Percentiles rank a stretch among this genome's conserved stretches.
Conservation (phyloP, 1,139 yeast species). For the Pichia sp. region DNA sequence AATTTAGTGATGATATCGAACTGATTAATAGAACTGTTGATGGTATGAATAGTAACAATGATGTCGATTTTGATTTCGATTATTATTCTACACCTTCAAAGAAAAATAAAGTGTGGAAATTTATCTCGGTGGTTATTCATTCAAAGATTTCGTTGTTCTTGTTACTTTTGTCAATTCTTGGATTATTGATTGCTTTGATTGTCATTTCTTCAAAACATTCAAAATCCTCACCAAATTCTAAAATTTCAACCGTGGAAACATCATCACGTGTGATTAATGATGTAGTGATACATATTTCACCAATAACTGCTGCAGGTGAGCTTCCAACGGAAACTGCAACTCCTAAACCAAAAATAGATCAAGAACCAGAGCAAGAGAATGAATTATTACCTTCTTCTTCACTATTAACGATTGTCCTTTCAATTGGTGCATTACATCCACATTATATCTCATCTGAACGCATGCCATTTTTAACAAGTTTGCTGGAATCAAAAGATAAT, state of each 20-base stretch:
- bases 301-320: no score
- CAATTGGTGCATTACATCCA: slow-evolving; percentile 89
- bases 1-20: slow-evolving; percentile 13
- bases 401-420: slow-evolving; percentile 70
- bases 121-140: not conserved
- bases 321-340: no score
- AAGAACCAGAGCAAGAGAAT: not conserved
- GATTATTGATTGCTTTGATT: slow-evolving; percentile 8
- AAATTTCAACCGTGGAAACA: no score
- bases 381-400: slow-evolving; percentile 26
- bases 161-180: not conserved
- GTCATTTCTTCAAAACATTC: slow-evolving; percentile 5
- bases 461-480: slow-evolving; percentile 66
- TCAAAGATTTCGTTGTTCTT: slow-evolving; percentile 4
- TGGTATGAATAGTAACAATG: not conserved
- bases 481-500: slow-evolving; percentile 40
- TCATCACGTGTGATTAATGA: no score
- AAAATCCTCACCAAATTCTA: no score
- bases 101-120: not conserved
- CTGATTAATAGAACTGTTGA: slow-evolving; percentile 5
- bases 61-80: slow-evolving; percentile 2
- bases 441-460: slow-evolving; percentile 62
- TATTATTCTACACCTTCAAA: not conserved
- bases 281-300: no score
- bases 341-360: not conserved